Evolutionary conservation across 345 rosid species (phyloP).

Genomic region (Murraya paniculata): DNA sequence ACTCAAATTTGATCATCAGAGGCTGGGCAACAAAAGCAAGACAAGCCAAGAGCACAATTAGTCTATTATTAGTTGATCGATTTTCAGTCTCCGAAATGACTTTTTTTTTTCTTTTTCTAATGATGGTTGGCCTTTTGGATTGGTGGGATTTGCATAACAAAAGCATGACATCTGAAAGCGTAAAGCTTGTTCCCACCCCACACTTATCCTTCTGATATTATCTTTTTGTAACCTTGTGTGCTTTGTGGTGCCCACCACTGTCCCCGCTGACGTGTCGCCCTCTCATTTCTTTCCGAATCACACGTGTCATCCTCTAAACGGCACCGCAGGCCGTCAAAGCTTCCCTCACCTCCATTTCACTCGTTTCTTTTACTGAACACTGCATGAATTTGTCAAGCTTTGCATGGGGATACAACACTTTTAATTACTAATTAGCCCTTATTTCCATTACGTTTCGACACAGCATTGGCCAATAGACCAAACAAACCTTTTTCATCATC

Average conservation of each 20-base stretch:
- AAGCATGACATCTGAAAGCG: conserved; percentile 53
- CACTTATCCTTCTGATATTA: conserved; percentile 19
- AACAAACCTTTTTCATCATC: background rate
- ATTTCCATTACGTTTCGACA: background rate
- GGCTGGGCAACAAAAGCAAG: background rate
- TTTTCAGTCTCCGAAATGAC: background rate
- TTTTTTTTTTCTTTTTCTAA: background rate
- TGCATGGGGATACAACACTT: conserved; percentile 15
- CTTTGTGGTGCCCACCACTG: conserved; percentile 38
- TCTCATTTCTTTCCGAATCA: background rate
- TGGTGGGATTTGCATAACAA: conserved; percentile 47
- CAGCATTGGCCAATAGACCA: background rate
- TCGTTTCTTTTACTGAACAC: background rate
- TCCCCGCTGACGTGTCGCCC: conserved; percentile 30
- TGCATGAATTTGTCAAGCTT: conserved; percentile 20
- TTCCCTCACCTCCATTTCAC: conserved; percentile 1
- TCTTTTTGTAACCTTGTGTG: conserved; percentile 35
- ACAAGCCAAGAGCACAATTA: background rate
- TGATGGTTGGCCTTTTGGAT: conserved; percentile 5
- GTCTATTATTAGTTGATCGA: background rate
- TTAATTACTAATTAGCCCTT: conserved; percentile 21
- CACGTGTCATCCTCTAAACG: conserved; percentile 35
- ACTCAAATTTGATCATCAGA: background rate
- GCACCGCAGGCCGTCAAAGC: background rate
- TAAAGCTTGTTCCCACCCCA: conserved; percentile 26